Evolutionary conservation across 495 filamentous ascomycete genomes (phyloP).

Genomic region (Annulohypoxylon bovei): DNA sequence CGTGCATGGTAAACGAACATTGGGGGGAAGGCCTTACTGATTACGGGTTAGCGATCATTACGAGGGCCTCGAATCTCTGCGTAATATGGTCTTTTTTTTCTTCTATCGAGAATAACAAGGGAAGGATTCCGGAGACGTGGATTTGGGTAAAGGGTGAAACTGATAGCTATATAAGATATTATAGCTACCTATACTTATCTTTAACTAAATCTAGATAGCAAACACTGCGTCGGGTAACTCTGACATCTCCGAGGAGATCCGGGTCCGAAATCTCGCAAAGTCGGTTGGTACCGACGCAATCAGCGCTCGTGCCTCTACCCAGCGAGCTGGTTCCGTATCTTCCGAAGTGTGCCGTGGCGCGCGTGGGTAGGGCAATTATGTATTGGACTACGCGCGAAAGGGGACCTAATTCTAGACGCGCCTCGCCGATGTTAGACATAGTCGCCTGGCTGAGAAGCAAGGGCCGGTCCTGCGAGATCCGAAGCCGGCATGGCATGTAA

Average conservation of each 20-base stretch:
- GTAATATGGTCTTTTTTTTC: background rate
- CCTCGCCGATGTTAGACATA: background rate
- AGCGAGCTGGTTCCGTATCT: slow-evolving; percentile 28
- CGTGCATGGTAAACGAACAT: background rate
- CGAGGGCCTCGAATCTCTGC: background rate
- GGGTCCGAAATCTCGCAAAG: slow-evolving; percentile 31
- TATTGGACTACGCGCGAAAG: slow-evolving; percentile 12
- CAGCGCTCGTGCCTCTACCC: slow-evolving; percentile 28
- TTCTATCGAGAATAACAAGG: background rate
- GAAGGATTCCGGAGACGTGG: slow-evolving; percentile 10
- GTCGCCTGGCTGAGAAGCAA: background rate
- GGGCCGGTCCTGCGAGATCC: slow-evolving; percentile 4
- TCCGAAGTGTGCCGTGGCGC: slow-evolving; percentile 18
- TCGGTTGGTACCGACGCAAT: slow-evolving; percentile 41
- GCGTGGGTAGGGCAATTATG: slow-evolving; percentile 3
- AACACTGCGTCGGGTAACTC: slow-evolving; percentile 6
- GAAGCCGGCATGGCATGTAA: slow-evolving; percentile 26
- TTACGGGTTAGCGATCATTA: slow-evolving; percentile 11
- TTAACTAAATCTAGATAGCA: slow-evolving; percentile 16
- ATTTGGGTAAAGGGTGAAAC: slow-evolving; percentile 16
- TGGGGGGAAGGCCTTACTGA: slow-evolving; percentile 1
- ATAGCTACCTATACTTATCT: background rate
- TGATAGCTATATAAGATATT: no score
- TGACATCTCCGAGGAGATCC: slow-evolving; percentile 15
- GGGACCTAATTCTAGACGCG: no score